phyloP scores from a whole-genome alignment of 2,329 filamentous ascomycete species.

The Ophiocordyceps unilateralis region DNA sequence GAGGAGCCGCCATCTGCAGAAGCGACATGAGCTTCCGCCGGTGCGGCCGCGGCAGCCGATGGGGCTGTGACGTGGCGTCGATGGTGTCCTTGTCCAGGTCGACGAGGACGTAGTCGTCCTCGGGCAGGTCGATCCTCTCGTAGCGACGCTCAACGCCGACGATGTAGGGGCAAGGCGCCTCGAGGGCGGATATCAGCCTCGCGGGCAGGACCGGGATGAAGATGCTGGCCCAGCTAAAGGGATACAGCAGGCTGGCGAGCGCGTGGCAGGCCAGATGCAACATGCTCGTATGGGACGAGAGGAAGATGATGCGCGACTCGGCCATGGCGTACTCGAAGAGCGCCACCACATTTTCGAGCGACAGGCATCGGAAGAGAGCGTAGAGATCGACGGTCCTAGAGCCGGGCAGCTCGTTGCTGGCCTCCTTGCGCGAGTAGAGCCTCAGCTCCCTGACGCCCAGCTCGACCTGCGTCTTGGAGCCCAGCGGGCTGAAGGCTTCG shows the following conservation, averaged over 20 bases:
- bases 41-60: constrained; percentile 69
- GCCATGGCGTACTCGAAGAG: constrained; percentile 86
- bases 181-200: constrained; percentile 72
- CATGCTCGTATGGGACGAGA: constrained; percentile 94
- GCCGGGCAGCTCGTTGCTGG: constrained; percentile 79
- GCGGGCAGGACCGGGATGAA: constrained; percentile 86
- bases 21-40: constrained; percentile 78
- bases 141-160: constrained; percentile 90
- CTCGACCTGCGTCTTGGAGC: constrained; percentile 91
- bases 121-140: constrained; percentile 68
- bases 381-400: constrained; percentile 86
- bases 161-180: constrained; percentile 92
- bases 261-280: constrained; percentile 82
- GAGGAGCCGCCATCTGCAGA: constrained; percentile 76
- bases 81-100: constrained; percentile 86
- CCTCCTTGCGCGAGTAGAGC: constrained; percentile 85
- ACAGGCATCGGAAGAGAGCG: constrained; percentile 76
- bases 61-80: constrained; percentile 65
- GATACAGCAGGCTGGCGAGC: constrained; percentile 72
- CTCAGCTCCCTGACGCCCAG: constrained; percentile 76
- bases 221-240: constrained; percentile 82
- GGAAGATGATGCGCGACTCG: constrained; percentile 87
- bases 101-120: constrained; percentile 89
- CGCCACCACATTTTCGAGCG: constrained; percentile 79
- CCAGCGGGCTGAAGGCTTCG: constrained; percentile 80